These are phyloP conservation scores for Claviceps spartinae DNA, from an alignment of 2,329 filamentous ascomycete species.

Conservation along the genomic window DNA sequence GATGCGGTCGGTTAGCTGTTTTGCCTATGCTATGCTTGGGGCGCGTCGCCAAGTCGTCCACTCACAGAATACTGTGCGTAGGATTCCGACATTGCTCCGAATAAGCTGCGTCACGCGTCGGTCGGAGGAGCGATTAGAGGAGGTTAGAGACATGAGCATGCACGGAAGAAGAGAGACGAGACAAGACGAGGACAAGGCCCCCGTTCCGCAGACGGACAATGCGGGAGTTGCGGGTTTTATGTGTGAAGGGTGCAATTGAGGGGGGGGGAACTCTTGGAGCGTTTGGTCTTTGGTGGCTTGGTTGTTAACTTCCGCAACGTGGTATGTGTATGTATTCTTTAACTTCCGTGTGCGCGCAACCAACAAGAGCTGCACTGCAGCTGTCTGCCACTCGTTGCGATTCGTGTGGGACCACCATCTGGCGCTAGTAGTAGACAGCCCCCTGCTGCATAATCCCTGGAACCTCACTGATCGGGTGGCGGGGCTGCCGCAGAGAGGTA, in stretches of 20 bases:
- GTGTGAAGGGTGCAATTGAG: not conserved
- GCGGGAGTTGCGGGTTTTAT: not conserved
- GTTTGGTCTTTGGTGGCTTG: too few relatives aligned
- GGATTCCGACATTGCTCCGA: not conserved
- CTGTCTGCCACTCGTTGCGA: too few relatives aligned
- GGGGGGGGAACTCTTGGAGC: too few relatives aligned
- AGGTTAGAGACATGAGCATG: not conserved
- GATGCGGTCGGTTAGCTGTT: not conserved
- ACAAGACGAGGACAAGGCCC: not conserved
- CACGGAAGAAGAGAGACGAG: not conserved
- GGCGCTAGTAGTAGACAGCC: too few relatives aligned
- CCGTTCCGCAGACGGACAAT: not conserved
- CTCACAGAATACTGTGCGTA: not conserved
- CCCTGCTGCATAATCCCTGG: too few relatives aligned
- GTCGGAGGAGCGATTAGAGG: not conserved
- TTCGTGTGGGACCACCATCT: too few relatives aligned
- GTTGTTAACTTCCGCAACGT: too few relatives aligned
- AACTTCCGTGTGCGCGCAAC: too few relatives aligned
- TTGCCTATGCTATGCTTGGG: not conserved
- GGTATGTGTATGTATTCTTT: too few relatives aligned
- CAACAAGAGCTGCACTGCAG: too few relatives aligned
- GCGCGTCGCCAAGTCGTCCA: not conserved
- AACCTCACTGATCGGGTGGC: too few relatives aligned
- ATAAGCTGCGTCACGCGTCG: not conserved
- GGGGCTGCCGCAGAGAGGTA: not conserved